Conservation (phyloP, 169 alveolate species). For the Plasmodium fragile region DNA sequence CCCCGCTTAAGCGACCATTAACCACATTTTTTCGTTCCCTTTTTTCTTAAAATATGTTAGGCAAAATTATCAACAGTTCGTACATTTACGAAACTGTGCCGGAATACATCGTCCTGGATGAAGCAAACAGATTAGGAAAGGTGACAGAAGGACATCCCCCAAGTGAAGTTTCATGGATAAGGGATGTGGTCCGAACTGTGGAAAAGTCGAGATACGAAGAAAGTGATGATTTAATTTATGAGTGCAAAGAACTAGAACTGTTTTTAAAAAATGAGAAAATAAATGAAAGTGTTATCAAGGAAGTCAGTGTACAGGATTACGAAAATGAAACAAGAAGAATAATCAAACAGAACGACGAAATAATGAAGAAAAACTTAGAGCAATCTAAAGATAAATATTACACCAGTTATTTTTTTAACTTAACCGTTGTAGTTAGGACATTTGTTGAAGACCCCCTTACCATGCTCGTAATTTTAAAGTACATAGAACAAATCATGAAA, state of each 20-base stretch:
- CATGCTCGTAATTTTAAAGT: slow-evolving; percentile 49
- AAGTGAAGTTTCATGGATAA: slow-evolving; percentile 3
- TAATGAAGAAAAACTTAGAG: slow-evolving; percentile 36
- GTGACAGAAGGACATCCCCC: not conserved
- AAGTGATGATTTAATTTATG: slow-evolving; percentile 8
- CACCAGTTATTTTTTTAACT: slow-evolving; percentile 51
- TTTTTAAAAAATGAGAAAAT: slow-evolving; percentile 46
- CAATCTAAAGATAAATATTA: slow-evolving; percentile 38
- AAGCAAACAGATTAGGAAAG: not conserved
- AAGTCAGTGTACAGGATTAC: slow-evolving; percentile 11
- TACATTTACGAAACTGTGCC: slow-evolving; percentile 60
- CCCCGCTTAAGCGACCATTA: not conserved
- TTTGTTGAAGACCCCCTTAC: slow-evolving; percentile 49
- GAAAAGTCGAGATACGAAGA: slow-evolving; percentile 41
- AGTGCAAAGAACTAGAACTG: slow-evolving; percentile 25
- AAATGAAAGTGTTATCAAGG: slow-evolving; percentile 14
- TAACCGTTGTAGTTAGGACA: slow-evolving; percentile 27
- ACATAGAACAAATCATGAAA: slow-evolving; percentile 55
- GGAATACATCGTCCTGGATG: slow-evolving; percentile 36
- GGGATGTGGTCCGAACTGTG: not conserved
- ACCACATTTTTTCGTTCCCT: not conserved
- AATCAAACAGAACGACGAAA: slow-evolving; percentile 46
- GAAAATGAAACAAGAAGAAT: slow-evolving; percentile 15
- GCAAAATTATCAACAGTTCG: slow-evolving; percentile 51
- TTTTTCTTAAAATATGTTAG: not conserved